Percentiles rank a stretch among this genome's conserved stretches.
Conservation (phyloP, 2,329 filamentous ascomycete genomes). For the Ophiocordyceps camponoti-leonardi region DNA sequence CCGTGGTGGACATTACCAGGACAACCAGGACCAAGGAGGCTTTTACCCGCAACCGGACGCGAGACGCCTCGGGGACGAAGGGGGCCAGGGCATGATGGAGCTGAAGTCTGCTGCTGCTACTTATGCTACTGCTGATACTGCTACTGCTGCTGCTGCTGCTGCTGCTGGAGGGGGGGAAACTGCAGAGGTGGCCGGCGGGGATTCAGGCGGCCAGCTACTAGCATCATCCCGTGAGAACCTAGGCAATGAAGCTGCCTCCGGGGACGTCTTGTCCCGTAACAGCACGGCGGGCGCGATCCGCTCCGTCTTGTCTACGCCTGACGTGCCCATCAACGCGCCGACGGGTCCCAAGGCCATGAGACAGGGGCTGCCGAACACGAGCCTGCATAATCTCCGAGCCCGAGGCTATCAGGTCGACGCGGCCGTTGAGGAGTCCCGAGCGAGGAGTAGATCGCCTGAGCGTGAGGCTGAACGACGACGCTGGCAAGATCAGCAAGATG, state of each 20-base stretch:
- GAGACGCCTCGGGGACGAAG: slow-evolving; percentile 7
- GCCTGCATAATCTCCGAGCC: slow-evolving; percentile 47
- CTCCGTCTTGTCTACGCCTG: slow-evolving; percentile 16
- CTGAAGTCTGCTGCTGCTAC: background rate
- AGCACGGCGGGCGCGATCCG: slow-evolving; percentile 10
- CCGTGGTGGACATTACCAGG: slow-evolving; percentile 35
- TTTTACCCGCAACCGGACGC: slow-evolving; percentile 11
- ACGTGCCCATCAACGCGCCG: slow-evolving; percentile 54
- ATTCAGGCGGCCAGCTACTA: slow-evolving; percentile 4
- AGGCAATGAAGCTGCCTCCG: slow-evolving; percentile 10
- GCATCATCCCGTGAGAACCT: slow-evolving; percentile 12
- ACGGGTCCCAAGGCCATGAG: slow-evolving; percentile 92
- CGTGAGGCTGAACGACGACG: slow-evolving; percentile 13
- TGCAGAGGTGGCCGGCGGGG: slow-evolving; percentile 6
- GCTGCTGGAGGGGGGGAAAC: background rate
- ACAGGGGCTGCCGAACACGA: slow-evolving; percentile 70
- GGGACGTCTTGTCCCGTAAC: slow-evolving; percentile 4
- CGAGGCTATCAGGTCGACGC: slow-evolving; percentile 29
- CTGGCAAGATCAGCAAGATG: background rate
- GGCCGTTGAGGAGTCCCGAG: slow-evolving; percentile 12
- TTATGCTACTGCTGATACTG: too few species aligned
- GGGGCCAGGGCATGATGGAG: slow-evolving; percentile 5
- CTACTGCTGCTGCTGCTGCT: too few species aligned
- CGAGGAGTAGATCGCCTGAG: slow-evolving; percentile 30
- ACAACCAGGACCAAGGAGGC: slow-evolving; percentile 16